These are phyloP conservation scores for Micractinium sp. DNA, from an alignment of 139 green algal species.

Conservation along the genomic window DNA sequence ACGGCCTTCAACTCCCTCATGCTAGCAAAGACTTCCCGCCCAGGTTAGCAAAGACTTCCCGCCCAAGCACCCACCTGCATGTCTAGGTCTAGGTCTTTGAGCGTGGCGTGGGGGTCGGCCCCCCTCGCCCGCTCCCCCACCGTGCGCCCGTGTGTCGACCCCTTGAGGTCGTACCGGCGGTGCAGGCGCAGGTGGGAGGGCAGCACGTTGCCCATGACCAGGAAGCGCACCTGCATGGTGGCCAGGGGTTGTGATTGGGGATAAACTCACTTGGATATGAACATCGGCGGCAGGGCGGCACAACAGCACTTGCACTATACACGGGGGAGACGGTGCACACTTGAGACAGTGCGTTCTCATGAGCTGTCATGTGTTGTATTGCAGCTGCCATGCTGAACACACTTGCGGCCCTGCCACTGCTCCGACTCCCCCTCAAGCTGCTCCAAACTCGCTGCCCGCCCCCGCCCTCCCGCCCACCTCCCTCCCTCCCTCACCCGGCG, in stretches of 20 bases:
- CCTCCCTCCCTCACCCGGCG: slow-evolving; percentile 39
- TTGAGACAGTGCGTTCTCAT: no score
- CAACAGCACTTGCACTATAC: no score
- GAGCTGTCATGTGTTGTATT: no score
- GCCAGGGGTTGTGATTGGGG: neutral
- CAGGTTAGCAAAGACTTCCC: neutral
- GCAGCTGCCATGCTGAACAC: no score
- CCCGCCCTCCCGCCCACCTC: neutral
- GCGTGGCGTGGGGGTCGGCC: slow-evolving; percentile 26
- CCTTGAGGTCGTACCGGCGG: slow-evolving; percentile 94
- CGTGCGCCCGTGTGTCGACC: slow-evolving; percentile 62
- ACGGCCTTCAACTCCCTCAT: no score
- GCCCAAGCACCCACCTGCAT: slow-evolving; percentile 30
- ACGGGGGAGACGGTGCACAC: no score
- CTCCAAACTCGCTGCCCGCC: neutral
- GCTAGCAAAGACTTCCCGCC: neutral
- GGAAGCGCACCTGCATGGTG: slow-evolving; percentile 82
- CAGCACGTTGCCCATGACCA: slow-evolving; percentile 98
- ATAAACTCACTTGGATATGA: no score
- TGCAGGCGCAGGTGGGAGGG: slow-evolving; percentile 89
- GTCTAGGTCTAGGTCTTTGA: slow-evolving; percentile 85
- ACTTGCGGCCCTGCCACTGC: no score
- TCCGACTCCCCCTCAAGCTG: no score
- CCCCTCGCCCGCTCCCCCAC: slow-evolving; percentile 13
- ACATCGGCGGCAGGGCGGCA: no score